Base-by-base conservation (phyloP, 78 protist genomes). In the Goniomonas avonlea region DNA sequence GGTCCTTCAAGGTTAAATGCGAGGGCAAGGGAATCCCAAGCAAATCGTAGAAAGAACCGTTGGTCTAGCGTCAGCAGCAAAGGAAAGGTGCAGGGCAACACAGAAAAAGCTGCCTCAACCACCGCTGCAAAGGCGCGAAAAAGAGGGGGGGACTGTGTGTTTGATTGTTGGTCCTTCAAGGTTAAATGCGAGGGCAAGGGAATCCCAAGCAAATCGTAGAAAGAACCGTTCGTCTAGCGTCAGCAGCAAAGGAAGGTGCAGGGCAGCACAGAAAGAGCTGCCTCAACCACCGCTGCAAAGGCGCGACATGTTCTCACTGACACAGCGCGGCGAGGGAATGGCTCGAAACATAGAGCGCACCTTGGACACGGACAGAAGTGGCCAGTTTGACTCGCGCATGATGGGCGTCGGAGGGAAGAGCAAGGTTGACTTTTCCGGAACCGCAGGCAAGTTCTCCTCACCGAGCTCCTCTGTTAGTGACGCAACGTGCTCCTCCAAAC, bases 311-410 rank as follows among this genome's bases (percentile, higher is more conserved):
- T n/a, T 3, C 32, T 11, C 4, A 20, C 65, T 9, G 47, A 34
- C 11, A 23, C 73, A 23, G 50, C 50, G 50, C 25, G 50, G 50
- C 50, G 13, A 13, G 23, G 59, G 13, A 37, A 37, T 2, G 47
- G 38, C n/a, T 77, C 90, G n/a, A 82, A 82, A 56, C 48, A 77
- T 3, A n/a, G n/a, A n/a, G n/a, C n/a, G n/a, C n/a, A 84, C 86
- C 80, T 90, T 88, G 21, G 84, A 56, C 18, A 85, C 81, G 20
- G 47, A 32, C 29, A 93, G 84, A 23, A 89, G 83, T 40, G 96
- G 96, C 96, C 96, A 93, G 79, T 93, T 93, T 25, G 23, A 7
- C 39, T 88, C 94, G 31, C 81, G 73, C 34, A 58, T 18, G 73
- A 84, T 73, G 29, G 88, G 88, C 35, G 66, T 50, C 27, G 88